These are phyloP conservation scores for Cochlearia excelsa DNA, from an alignment of 345 rosid species.

Conservation along the genomic window DNA sequence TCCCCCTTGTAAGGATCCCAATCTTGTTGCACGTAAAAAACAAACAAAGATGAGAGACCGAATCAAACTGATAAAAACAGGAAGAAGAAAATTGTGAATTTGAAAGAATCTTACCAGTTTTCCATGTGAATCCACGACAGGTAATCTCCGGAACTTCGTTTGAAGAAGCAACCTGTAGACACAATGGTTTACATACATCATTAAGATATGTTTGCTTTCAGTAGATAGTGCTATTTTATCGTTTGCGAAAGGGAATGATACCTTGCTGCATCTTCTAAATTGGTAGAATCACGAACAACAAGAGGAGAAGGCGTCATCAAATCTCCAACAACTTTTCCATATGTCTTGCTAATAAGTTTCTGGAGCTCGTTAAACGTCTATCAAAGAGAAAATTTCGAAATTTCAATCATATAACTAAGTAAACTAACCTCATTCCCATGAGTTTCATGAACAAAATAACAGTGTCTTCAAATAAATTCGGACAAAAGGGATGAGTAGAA, in stretches of 20 bases:
- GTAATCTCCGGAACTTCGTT: conserved; percentile 81
- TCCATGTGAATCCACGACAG: conserved; percentile 73
- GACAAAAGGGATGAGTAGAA: background rate
- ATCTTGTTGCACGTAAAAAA: conserved; percentile 41
- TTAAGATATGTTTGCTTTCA: background rate
- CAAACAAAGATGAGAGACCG: background rate
- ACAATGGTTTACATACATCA: background rate
- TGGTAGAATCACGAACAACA: conserved; percentile 67
- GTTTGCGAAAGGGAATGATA: conserved; percentile 18
- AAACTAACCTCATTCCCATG: conserved; percentile 1
- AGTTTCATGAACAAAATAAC: conserved; percentile 7
- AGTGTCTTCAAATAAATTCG: conserved; percentile 4
- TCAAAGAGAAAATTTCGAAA: background rate
- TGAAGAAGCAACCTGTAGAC: conserved; percentile 75
- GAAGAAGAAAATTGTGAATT: background rate
- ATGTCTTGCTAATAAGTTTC: conserved; percentile 65
- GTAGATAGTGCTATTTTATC: conserved; percentile 5
- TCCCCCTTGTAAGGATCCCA: conserved; percentile 79
- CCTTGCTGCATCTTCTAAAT: conserved; percentile 92
- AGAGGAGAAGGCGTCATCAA: conserved; percentile 93
- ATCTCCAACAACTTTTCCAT: conserved; percentile 87
- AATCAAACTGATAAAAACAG: background rate
- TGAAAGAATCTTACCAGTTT: conserved; percentile 56
- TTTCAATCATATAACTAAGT: conserved; percentile 8
- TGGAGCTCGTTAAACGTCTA: conserved; percentile 85